Percentiles rank a stretch among this genome's conserved stretches.
These are phyloP conservation scores for Oropetium thomaeum DNA, from an alignment of 176 grass and related monocot genomes.

Conservation along the genomic window DNA sequence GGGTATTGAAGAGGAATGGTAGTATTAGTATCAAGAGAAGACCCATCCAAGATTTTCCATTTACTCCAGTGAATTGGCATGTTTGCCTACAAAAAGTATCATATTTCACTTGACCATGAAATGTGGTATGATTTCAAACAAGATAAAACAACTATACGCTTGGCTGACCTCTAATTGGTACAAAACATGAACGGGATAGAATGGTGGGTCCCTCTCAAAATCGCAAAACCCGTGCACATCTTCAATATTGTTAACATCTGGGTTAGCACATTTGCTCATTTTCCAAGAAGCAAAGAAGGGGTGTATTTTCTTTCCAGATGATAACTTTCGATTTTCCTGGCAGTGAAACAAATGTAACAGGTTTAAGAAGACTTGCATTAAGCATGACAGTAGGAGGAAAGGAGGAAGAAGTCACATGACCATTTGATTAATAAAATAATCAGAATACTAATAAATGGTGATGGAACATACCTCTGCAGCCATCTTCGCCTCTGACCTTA, in stretches of 20 bases:
- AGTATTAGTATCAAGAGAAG: conserved; percentile 44
- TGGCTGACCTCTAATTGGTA: conserved; percentile 57
- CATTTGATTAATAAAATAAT: background rate
- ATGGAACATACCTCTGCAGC: conserved; percentile 55
- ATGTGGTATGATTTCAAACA: conserved; percentile 25
- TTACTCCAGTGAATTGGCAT: conserved; percentile 61
- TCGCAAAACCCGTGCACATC: conserved; percentile 16
- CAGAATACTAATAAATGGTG: background rate
- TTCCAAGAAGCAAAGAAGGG: conserved; percentile 73
- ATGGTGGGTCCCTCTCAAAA: conserved; percentile 40
- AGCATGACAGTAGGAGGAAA: background rate
- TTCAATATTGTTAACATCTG: conserved; percentile 44
- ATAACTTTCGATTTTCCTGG: conserved; percentile 80
- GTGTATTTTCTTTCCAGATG: conserved; percentile 80
- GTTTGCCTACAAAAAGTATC: conserved; percentile 37
- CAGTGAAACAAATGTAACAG: conserved; percentile 23
- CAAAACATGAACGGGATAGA: conserved; percentile 75
- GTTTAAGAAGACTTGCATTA: background rate
- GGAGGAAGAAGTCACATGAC: background rate
- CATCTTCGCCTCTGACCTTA: conserved; percentile 69
- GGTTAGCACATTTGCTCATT: conserved; percentile 42
- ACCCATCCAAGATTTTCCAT: conserved; percentile 53
- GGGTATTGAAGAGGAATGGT: conserved; percentile 34
- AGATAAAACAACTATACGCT: conserved; percentile 19
- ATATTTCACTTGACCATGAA: conserved; percentile 12